Conservation (phyloP, 768 basidiomycete genomes). For the Suillus clintonianus region DNA sequence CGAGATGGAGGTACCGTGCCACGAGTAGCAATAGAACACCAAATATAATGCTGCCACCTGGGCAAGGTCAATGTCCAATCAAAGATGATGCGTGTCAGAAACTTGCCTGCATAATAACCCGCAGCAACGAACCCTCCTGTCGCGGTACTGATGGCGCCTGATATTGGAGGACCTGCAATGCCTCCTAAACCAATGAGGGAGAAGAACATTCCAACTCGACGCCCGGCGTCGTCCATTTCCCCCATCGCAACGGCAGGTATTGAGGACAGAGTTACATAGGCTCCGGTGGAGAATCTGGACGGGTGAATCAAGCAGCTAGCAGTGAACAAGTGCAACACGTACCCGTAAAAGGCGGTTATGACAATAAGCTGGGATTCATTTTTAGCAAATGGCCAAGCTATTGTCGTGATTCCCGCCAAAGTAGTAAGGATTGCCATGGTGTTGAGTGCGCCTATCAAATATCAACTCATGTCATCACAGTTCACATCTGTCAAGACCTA, state of each 20-base stretch:
- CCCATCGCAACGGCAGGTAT: constrained; percentile 67
- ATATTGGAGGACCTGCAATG: constrained; percentile 70
- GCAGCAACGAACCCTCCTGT: constrained; percentile 45
- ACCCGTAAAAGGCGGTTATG: constrained; percentile 69
- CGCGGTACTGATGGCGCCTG: constrained; percentile 61
- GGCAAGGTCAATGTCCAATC: background rate
- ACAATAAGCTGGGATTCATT: constrained; percentile 47
- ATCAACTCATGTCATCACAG: background rate
- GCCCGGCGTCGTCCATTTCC: constrained; percentile 58
- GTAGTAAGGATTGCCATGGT: constrained; percentile 65
- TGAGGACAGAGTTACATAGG: constrained; percentile 55
- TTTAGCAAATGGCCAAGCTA: constrained; percentile 68
- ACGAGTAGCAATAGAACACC: constrained; percentile 43
- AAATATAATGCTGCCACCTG: constrained; percentile 42
- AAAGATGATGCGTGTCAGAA: background rate
- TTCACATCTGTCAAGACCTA: constrained; percentile 20
- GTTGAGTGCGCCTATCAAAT: constrained; percentile 59
- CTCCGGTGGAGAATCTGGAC: constrained; percentile 59
- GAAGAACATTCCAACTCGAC: constrained; percentile 64
- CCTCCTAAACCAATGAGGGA: constrained; percentile 65
- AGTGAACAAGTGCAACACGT: constrained; percentile 15
- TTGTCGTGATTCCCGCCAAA: constrained; percentile 58
- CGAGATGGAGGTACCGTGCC: constrained; percentile 42
- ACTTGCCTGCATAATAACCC: constrained; percentile 44
- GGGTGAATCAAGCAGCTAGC: background rate